phyloP scores from a whole-genome alignment of 2,329 filamentous ascomycete species.

The Xylaria sp. region DNA sequence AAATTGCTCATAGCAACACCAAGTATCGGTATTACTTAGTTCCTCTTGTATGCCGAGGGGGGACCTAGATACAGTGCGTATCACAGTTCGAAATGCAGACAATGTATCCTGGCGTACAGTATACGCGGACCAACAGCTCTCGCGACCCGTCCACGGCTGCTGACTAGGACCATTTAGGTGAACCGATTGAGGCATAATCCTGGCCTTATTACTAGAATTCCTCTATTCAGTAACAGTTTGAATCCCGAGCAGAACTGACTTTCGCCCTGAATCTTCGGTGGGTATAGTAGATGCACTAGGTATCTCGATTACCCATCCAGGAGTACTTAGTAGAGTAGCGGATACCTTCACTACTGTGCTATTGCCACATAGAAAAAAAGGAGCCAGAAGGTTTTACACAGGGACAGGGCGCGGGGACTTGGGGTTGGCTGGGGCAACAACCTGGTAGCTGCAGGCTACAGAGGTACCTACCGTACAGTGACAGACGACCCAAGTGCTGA shows the following conservation, averaged over 20 bases:
- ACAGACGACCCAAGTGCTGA: not conserved
- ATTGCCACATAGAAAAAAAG: not conserved
- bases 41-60: slow-evolving; percentile 11
- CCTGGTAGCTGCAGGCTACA: slow-evolving; percentile 11
- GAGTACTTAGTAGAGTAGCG: not conserved
- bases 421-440: slow-evolving; percentile 10
- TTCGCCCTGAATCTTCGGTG: slow-evolving; percentile 9
- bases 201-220: slow-evolving; percentile 11
- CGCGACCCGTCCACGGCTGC: slow-evolving; percentile 35
- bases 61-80: slow-evolving; percentile 17
- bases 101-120: slow-evolving; percentile 4
- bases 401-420: slow-evolving; percentile 20
- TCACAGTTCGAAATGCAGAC: slow-evolving; percentile 6
- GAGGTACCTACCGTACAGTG: not conserved
- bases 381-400: slow-evolving; percentile 12
- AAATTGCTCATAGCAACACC: slow-evolving; percentile 31
- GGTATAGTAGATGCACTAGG: not conserved
- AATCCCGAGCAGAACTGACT: slow-evolving; percentile 6
- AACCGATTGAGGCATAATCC: slow-evolving; percentile 19
- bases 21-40: slow-evolving; percentile 15
- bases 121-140: slow-evolving; percentile 9
- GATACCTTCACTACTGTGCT: not conserved
- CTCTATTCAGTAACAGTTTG: slow-evolving; percentile 11
- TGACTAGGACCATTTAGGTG: slow-evolving; percentile 20
- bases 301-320: not conserved